These are phyloP conservation scores for Plasmodium cynomolgi DNA, from an alignment of 169 alveolate species.

Conservation along the genomic window DNA sequence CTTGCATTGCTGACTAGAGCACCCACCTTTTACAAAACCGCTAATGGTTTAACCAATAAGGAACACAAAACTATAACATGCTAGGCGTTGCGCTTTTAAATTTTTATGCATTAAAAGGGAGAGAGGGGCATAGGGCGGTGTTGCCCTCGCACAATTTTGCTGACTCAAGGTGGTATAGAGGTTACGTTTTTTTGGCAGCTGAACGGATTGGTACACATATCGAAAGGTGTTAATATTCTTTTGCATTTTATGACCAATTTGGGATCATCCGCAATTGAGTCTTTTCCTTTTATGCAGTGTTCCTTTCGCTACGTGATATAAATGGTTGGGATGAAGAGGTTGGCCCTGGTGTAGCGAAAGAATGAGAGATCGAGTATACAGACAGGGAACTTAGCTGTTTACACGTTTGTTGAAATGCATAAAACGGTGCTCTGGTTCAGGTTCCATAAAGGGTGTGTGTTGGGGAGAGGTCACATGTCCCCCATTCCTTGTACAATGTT, in stretches of 20 bases:
- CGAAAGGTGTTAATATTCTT: background rate
- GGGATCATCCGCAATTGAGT: background rate
- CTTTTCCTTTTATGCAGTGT: background rate
- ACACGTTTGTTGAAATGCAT: background rate
- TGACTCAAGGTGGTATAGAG: background rate
- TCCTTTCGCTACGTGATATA: background rate
- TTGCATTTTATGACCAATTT: background rate
- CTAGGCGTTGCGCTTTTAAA: background rate
- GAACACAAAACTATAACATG: background rate
- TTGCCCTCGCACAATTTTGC: background rate
- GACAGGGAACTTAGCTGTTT: background rate
- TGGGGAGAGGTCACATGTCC: background rate
- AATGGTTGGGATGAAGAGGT: background rate
- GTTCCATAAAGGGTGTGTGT: background rate
- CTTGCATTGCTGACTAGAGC: background rate
- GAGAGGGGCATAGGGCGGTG: background rate
- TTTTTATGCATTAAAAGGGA: background rate
- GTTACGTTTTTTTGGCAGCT: background rate
- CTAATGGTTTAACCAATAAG: background rate
- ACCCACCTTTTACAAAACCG: background rate
- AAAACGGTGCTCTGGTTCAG: background rate
- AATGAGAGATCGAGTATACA: background rate
- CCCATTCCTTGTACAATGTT: background rate
- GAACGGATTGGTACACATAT: background rate
- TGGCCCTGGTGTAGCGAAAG: background rate